These are phyloP conservation scores for Xylaria sp. DNA, from an alignment of 2,329 filamentous ascomycete genomes.

Conservation along the genomic window DNA sequence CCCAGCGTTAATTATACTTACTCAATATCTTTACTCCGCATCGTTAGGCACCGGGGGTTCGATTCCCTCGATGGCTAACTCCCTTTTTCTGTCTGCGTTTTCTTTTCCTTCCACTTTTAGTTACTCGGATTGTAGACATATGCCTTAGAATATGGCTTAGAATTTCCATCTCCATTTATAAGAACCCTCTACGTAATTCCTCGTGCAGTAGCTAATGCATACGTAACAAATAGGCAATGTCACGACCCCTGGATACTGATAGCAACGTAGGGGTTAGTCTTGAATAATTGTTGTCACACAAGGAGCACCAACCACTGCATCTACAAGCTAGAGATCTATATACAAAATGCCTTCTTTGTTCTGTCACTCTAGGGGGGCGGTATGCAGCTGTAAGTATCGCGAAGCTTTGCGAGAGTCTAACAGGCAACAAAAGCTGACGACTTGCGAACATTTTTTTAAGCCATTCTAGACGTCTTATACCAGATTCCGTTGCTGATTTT, in stretches of 20 bases:
- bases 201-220: neutral
- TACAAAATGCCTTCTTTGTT: too few species aligned
- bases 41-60: slow-evolving; percentile 1
- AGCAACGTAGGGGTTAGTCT: too few species aligned
- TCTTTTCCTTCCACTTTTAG: neutral
- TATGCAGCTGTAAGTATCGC: too few species aligned
- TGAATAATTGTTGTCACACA: too few species aligned
- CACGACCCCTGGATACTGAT: too few species aligned
- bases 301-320: too few species aligned
- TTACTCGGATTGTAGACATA: neutral
- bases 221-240: too few species aligned
- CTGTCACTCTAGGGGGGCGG: too few species aligned
- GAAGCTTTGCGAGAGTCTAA: too few species aligned
- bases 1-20: neutral
- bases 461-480: neutral
- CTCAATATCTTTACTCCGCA: neutral
- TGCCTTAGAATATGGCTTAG: too few species aligned
- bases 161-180: neutral
- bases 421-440: too few species aligned
- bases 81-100: neutral
- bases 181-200: neutral
- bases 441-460: neutral
- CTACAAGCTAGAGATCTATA: too few species aligned
- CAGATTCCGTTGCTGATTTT: neutral
- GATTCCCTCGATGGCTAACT: slow-evolving; percentile 1